Evolutionary conservation across 345 rosid species (phyloP).

Genomic region (Combretum micranthum): DNA sequence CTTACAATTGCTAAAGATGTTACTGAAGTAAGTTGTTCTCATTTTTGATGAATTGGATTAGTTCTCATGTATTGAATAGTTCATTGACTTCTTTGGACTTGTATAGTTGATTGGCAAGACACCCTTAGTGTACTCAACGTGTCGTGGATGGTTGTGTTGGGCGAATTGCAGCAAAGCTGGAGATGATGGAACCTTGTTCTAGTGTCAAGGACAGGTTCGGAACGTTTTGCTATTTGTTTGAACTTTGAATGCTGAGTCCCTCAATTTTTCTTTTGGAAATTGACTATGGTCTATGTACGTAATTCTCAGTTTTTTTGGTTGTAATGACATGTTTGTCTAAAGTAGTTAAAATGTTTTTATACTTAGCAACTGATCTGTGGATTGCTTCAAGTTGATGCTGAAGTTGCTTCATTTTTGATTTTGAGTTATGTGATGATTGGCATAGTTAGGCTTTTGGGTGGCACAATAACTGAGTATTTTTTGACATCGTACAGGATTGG

Average conservation of each 20-base stretch:
- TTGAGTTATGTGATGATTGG: neutral
- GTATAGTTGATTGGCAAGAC: slow-evolving; percentile 68
- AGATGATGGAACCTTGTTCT: slow-evolving; percentile 84
- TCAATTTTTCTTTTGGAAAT: neutral
- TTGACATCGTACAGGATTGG: slow-evolving; percentile 49
- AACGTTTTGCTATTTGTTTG: neutral
- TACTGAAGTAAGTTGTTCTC: slow-evolving; percentile 36
- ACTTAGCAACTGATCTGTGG: no score
- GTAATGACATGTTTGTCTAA: no score
- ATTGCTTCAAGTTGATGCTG: no score
- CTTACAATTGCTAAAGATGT: slow-evolving; percentile 49
- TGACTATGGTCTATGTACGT: neutral
- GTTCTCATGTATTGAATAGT: slow-evolving; percentile 2
- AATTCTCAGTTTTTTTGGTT: no score
- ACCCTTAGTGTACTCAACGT: slow-evolving; percentile 75
- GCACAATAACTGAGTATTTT: no score
- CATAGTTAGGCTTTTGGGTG: neutral
- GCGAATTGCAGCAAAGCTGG: slow-evolving; percentile 76
- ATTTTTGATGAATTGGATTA: neutral
- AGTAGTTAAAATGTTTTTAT: no score
- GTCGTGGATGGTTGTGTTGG: slow-evolving; percentile 69
- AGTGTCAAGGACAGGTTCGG: slow-evolving; percentile 89
- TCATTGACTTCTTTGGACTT: neutral
- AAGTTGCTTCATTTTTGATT: no score
- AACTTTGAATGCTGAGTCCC: slow-evolving; percentile 1